Conservation (phyloP, 495 filamentous ascomycete genomes). For the Penicillium lagena region DNA sequence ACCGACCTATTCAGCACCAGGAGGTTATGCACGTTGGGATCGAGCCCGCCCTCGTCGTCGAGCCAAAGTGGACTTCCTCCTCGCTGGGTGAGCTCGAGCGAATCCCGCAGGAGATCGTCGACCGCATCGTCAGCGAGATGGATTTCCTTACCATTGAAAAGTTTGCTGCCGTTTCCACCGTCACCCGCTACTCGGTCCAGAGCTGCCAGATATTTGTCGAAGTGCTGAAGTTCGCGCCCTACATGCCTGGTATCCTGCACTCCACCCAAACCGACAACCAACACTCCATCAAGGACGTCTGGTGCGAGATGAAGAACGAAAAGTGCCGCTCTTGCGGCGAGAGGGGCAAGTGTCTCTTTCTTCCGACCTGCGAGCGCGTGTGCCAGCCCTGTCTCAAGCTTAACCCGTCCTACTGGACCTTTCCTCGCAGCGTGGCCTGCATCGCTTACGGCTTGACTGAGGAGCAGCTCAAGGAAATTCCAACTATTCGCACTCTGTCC, state of each 20-base stretch:
- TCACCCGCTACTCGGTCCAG: too few species aligned
- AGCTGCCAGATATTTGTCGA: too few species aligned
- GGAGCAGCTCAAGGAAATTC: too few species aligned
- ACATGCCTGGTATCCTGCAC: too few species aligned
- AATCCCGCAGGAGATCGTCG: background rate
- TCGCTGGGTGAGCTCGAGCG: background rate
- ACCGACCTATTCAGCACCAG: too few species aligned
- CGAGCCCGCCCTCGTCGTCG: background rate
- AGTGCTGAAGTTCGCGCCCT: too few species aligned
- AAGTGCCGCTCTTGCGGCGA: slow-evolving; percentile 1
- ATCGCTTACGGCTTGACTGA: too few species aligned
- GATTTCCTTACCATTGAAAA: background rate
- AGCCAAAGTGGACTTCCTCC: background rate
- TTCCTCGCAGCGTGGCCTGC: background rate
- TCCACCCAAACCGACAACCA: background rate
- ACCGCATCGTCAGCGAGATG: background rate
- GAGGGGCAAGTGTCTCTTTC: background rate
- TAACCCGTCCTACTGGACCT: background rate
- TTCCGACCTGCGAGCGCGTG: background rate
- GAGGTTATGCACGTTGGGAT: too few species aligned
- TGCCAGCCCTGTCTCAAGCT: background rate
- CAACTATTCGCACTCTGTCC: too few species aligned
- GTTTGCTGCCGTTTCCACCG: too few species aligned
- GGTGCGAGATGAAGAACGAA: background rate
- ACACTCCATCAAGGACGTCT: background rate